Base-by-base conservation (phyloP, 2,329 filamentous ascomycete genomes). In the Coniella lustricola region DNA sequence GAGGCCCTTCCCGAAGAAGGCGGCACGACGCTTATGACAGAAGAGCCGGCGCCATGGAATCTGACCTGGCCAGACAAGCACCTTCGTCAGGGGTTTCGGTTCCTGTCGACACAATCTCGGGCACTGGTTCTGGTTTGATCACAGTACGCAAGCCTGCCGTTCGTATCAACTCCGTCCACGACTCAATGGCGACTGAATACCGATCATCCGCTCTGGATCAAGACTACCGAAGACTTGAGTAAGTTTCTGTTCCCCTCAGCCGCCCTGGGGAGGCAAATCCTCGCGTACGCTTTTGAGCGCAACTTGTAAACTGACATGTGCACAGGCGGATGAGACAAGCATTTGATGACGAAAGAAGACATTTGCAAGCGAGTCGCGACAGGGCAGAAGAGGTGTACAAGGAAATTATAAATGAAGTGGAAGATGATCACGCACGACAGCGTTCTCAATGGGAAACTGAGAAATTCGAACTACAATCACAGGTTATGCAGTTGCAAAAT, bases 351-450 rank as follows among this genome's bases (percentile, higher is more conserved):
- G 75, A 79, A 58, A 70, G 75, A 31, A 71, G 69, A 43, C 70
- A 77, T 48, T 64, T 79, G 48, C 75, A 79, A 56, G 74, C 73
- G 7, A 76, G 73, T 53, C 71, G 75, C 10, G 69, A 70, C 39
- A 70, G 74, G 13, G 75, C 72, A 3, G 76, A 78, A 55, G 72
- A 76, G 57, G 70, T 78, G n/a, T 77, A 77, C 44, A 44, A 36
- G 17, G 51, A 53, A 32, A 51, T 50, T 14, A 44, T 53, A 18
- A 44, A 53, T 14, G 51, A 49, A 13, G 22, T 53, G 47, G 42
- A 31, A 7, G n/a, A 38, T 9, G 51, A 53, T 35, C 51, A 53
- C 16, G 44, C 35, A 9, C 41, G 32, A 31, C 34, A 49, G 36
- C 39, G 49, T 7, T 16, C 44, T 12, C 49, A 35, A 35, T 53